Percentiles rank a stretch among this genome's conserved stretches.
phyloP scores from a whole-genome alignment of 176 grass and related monocot species.

The Zea luxurians region DNA sequence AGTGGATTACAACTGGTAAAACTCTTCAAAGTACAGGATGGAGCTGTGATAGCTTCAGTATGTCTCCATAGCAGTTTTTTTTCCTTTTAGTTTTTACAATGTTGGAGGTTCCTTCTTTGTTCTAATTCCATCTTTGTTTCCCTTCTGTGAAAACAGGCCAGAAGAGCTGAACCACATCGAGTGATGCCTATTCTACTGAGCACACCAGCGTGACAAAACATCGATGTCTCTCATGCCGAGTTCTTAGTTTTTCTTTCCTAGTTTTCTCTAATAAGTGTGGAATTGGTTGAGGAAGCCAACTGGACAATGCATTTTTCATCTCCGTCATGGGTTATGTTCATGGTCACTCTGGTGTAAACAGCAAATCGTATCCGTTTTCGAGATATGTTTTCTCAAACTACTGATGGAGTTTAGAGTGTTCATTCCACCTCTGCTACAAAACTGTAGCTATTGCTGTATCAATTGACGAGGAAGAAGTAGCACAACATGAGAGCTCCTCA shows the following conservation, averaged over 20 bases:
- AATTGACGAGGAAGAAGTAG: conserved; percentile 16
- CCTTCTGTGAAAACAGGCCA: conserved; percentile 37
- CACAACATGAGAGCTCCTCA: conserved; percentile 32
- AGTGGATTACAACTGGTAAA: not conserved
- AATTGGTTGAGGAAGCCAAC: conserved; percentile 43
- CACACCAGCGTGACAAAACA: conserved; percentile 33
- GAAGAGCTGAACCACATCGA: conserved; percentile 40
- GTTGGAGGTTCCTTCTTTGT: conserved; percentile 1
- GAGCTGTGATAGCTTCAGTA: not conserved
- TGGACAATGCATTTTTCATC: conserved; percentile 32
- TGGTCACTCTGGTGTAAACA: conserved; percentile 12
- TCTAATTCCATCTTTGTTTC: conserved; percentile 24
- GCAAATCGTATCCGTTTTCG: conserved; percentile 8
- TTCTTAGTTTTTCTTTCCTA: conserved; percentile 38
- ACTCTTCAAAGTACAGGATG: not conserved
- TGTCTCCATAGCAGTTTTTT: not conserved
- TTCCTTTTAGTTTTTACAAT: not conserved
- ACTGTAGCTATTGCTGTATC: too few species aligned
- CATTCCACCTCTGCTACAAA: not conserved
- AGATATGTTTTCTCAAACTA: conserved; percentile 10
- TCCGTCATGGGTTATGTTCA: conserved; percentile 9
- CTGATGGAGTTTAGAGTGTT: too few species aligned
- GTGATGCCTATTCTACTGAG: conserved; percentile 9
- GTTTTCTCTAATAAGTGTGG: conserved; percentile 45
- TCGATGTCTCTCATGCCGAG: conserved; percentile 23